Base-by-base conservation (phyloP, 2,329 filamentous ascomycete genomes). In the Neophaeococcomyces aloes region DNA sequence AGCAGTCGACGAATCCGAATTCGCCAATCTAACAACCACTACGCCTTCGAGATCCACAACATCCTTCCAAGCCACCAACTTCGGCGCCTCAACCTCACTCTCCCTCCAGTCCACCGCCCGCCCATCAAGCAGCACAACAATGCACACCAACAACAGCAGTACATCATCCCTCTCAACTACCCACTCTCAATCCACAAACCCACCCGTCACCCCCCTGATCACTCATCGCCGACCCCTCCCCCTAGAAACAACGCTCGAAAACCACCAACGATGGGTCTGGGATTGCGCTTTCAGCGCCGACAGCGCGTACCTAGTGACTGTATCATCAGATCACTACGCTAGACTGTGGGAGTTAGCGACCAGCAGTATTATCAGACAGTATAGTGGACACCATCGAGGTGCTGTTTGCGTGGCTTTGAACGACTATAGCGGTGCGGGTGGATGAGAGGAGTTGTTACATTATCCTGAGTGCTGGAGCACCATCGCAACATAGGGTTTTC, bases 231-330 rank as follows among this genome's bases (percentile, higher is more conserved):
- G 48, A 17, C 61, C 81, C 71, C 32, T 91, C 54, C 83, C 81
- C 7, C 75, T 94, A 15, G 85, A 94, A 64, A 87, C 86, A 2
- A 93, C 86, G 1, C 75, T 95, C 1, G 83, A 83, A 17, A 86
- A 84, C 43, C 88, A 95, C 65, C 88, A 95, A 66, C 80, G 88
- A 42, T 95, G 88, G 88, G 88, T 95, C 1, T 95, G 88, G 88
- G 88, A 95, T 62, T 95, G 88, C 58, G 88, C 88, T 1, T 95
- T 95, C 65, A 89, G 83, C 49, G 88, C 88, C 19, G 88, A 95
- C 61, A 88, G 82, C 27, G 88, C 88, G 0, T 95, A 95, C 58
- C 71, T 95, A 5, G 88, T 95, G 10, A 95, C 88, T 1, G 87
- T 88, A 4, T 94, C 86, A 61, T 89, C 83, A 32, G 88, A 95